Evolutionary conservation across 1,284 basidiomycete species (phyloP), one percentile per base, ranked within the genome.

Genomic region (Macrocystidia cucumis): DNA sequence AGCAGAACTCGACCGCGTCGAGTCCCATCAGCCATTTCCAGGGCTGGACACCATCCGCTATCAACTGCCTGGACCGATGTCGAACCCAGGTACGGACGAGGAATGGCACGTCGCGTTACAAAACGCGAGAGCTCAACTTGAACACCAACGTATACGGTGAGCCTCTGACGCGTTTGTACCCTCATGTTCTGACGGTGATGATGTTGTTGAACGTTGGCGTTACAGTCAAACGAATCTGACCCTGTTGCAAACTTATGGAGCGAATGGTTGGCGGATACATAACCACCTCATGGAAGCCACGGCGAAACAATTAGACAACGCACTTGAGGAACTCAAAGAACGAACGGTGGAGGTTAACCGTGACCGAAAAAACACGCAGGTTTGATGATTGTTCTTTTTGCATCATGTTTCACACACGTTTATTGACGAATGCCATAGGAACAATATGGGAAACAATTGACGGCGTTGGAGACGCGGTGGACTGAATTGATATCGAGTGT

Each of bases 231-330:
- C 82, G 26, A 98, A 98, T 63, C 63, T 93, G 26, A 75, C 82
- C 5, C 64, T 98, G 13, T 62, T 97, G 26, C 81, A 90, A 54
- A 79, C 78, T 28, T 93, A 95, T 55, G 96, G 91, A 1, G 65
- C 84, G 8, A 96, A 97, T 62, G 81, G 85, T 7, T 96, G 90
- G 87, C 74, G 84, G 44, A 79, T 95, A 56, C 79, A 89, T 54
- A 95, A 96, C 59, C 92, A 91, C 54, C 69, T 87, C 20, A 63
- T 91, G 16, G 90, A 95, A 55, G 72, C 79, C 21, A 78, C 83
- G 26, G 77, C 82, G 5, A 83, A 81, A 46, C 74, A 81, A 44
- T 62, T 82, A 4, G 88, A 93, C 54, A 67, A 69, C 38, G 67
- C 79, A 9, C 62, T 90, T 3, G 82, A 90, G 44, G 71, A 74